These are phyloP conservation scores for Iberis amara DNA, from an alignment of 441 rosid species.

Conservation along the genomic window DNA sequence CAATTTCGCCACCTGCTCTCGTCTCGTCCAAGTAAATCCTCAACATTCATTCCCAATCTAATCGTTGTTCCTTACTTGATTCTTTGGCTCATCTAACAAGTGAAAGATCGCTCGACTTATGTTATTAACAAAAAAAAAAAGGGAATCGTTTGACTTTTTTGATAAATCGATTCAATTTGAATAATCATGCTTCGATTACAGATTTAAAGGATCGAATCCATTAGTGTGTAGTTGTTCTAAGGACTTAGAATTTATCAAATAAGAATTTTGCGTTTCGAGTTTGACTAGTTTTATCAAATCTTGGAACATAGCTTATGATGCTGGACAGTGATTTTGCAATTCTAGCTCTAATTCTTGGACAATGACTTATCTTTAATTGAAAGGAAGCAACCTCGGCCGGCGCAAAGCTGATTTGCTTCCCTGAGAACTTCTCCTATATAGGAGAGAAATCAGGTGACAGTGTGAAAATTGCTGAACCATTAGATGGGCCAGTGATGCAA, in stretches of 20 bases:
- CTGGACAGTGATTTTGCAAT: too few species aligned
- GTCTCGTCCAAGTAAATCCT: slow-evolving; percentile 60
- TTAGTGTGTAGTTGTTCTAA: too few species aligned
- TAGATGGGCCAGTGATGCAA: slow-evolving; percentile 79
- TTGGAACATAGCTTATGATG: too few species aligned
- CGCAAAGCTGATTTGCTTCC: slow-evolving; percentile 82
- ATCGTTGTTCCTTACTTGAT: too few species aligned
- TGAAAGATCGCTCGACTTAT: too few species aligned
- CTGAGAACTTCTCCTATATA: slow-evolving; percentile 75
- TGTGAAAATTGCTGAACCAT: slow-evolving; percentile 59
- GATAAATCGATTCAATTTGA: not conserved
- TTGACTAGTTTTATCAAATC: too few species aligned
- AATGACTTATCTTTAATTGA: not conserved
- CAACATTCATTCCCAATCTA: not conserved
- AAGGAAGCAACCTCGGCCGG: slow-evolving; percentile 88
- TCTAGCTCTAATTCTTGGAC: not conserved
- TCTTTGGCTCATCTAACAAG: not conserved
- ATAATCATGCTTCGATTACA: too few species aligned
- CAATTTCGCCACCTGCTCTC: slow-evolving; percentile 82
- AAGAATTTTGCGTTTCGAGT: too few species aligned
- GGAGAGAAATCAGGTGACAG: slow-evolving; percentile 72
- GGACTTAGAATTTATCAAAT: too few species aligned
- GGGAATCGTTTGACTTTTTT: not conserved
- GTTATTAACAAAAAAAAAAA: too few species aligned
- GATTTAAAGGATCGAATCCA: too few species aligned